Percentiles rank a stretch among this genome's conserved stretches.
These are phyloP conservation scores for button mushroom (Agaricus bisporus) DNA, from an alignment of 768 basidiomycete genomes.

Conservation along the genomic window DNA sequence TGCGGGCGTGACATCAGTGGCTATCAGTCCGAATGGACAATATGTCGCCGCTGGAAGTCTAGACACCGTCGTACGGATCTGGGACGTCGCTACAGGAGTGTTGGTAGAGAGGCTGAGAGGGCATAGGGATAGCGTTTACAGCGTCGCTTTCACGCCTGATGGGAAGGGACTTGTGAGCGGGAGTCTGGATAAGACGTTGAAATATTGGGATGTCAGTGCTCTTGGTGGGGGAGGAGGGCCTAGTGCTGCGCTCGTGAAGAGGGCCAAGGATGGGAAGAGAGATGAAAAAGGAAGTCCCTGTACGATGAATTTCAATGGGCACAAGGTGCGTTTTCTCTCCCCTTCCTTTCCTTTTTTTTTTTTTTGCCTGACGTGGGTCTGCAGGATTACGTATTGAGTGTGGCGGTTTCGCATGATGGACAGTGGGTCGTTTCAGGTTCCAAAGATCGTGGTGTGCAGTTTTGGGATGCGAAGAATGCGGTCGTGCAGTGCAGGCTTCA, in stretches of 20 bases:
- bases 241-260: conserved; percentile 5
- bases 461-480: conserved; percentile 55
- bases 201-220: conserved; percentile 78
- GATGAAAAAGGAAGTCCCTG: conserved; percentile 38
- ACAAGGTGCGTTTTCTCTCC: conserved; percentile 50
- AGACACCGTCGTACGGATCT: conserved; percentile 68
- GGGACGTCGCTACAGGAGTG: conserved; percentile 59
- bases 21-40: conserved; percentile 67
- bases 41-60: conserved; percentile 58
- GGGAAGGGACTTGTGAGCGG: conserved; percentile 86
- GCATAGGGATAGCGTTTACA: conserved; percentile 78
- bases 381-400: conserved; percentile 43
- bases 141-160: conserved; percentile 89
- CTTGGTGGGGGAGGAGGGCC: conserved; percentile 46
- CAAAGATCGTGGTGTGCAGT: conserved; percentile 79
- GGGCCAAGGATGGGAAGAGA: conserved; percentile 56
- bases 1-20: conserved; percentile 68
- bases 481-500: conserved; percentile 76
- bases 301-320: conserved; percentile 75
- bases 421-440: conserved; percentile 75
- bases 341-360: conserved; percentile 10
- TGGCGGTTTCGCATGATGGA: conserved; percentile 68
- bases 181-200: conserved; percentile 77
- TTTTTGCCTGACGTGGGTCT: conserved; percentile 30
- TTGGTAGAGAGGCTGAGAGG: conserved; percentile 68